A percentile compares a stretch with the other conserved stretches of the same genome.
These are phyloP conservation scores for Penicillium sp. DNA, from an alignment of 2,329 filamentous ascomycete genomes.

Conservation along the genomic window DNA sequence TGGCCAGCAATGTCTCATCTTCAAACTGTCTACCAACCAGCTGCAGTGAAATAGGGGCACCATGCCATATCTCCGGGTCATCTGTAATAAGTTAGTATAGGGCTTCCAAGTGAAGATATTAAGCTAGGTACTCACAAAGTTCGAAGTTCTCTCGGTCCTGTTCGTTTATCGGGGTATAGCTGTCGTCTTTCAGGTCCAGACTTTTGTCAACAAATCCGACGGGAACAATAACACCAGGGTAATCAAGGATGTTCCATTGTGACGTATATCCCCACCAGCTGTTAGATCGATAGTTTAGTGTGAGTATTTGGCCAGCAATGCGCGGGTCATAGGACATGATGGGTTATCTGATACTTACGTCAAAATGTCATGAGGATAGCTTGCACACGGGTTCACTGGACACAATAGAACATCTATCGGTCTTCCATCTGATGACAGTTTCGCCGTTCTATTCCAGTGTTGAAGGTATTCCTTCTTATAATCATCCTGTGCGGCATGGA, in stretches of 20 bases:
- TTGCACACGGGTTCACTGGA: neutral
- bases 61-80: neutral
- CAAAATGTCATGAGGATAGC: slow-evolving; percentile 1
- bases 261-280: neutral
- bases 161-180: neutral
- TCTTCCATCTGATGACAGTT: neutral
- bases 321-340: neutral
- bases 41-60: neutral
- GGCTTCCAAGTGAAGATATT: neutral
- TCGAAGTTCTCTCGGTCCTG: neutral
- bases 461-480: neutral
- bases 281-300: no score
- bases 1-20: neutral
- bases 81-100: neutral
- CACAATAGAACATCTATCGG: neutral
- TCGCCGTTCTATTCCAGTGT: neutral
- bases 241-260: neutral
- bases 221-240: neutral
- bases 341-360: neutral
- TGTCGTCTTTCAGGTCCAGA: neutral
- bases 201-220: neutral
- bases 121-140: neutral
- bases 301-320: no score
- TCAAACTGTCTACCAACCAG: neutral
- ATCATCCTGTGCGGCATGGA: neutral